phyloP scores from a whole-genome alignment of 2,329 filamentous ascomycete genomes.

The Colletotrichum horii region DNA sequence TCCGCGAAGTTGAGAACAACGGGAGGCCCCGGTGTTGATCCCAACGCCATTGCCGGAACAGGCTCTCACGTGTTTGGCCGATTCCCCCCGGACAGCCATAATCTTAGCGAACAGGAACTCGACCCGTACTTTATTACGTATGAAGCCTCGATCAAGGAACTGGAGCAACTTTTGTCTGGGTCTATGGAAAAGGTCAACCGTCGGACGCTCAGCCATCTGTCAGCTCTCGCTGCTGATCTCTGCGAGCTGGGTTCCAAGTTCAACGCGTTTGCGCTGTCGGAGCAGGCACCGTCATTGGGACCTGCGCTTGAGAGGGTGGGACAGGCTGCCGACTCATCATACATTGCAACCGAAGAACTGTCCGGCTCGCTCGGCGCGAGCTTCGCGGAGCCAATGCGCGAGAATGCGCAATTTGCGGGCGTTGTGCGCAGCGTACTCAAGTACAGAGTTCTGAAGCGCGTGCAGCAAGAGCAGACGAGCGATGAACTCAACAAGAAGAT shows the following conservation, averaged over 20 bases:
- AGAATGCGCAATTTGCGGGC: constrained; percentile 95
- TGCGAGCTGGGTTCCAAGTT: constrained; percentile 94
- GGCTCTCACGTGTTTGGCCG: constrained; percentile 71
- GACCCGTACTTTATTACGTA: constrained; percentile 97
- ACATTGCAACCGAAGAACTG: constrained; percentile 92
- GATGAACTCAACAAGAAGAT: constrained; percentile 92
- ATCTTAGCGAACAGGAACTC: constrained; percentile 84
- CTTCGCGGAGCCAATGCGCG: constrained; percentile 97
- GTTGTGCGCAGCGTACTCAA: constrained; percentile 88
- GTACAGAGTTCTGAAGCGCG: constrained; percentile 89
- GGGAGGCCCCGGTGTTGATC: constrained; percentile 28
- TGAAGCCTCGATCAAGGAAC: constrained; percentile 87
- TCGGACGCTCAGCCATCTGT: constrained; percentile 83
- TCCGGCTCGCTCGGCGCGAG: constrained; percentile 86
- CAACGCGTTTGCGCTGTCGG: constrained; percentile 95
- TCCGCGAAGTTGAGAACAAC: constrained; percentile 83
- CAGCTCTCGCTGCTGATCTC: constrained; percentile 82
- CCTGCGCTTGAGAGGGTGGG: constrained; percentile 93
- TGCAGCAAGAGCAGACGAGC: constrained; percentile 96
- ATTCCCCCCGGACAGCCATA: constrained; percentile 80
- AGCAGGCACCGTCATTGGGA: constrained; percentile 86
- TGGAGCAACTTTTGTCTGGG: constrained; percentile 86
- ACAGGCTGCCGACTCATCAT: constrained; percentile 94
- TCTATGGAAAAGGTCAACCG: constrained; percentile 98
- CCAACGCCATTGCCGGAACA: constrained; percentile 39